Base-by-base conservation (phyloP, 805 yeast genomes). In the Metschnikowia drakensbergensis region DNA sequence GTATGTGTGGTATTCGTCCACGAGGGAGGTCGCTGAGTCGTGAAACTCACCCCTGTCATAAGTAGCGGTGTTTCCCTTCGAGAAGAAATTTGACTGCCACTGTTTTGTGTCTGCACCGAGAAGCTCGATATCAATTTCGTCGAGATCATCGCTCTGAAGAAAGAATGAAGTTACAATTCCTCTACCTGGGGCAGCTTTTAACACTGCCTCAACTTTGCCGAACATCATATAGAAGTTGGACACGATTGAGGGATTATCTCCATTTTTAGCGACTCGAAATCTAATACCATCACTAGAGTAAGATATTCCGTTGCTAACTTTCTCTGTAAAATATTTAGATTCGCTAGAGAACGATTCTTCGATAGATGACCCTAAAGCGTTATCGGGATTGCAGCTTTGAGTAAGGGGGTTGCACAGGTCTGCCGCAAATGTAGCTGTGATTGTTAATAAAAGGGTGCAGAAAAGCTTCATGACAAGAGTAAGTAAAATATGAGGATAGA, bases 101-200 rank as follows among this genome's bases (percentile, higher is more conserved):
- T 88, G 84, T 37, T 80, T 74, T 26, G 73, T 72, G 62, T 90
- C 96, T 42, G 87, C 82, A 17, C 97, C 97, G 39, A 86, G 74
- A 83, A 94, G 86, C 66, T 91, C 97, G 42, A 86, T 61, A 68
- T 91, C 97, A 41, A 91, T 82, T 68, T 91, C 97, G 67, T 91
- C 97, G 54, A 84, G 72, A 59, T 86, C 96, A 64, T 91, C 97
- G 38, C 78, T 71, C 62, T 88, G 95, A 47, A 90, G 74, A 54
- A 84, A 88, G 56, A 90, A 81, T 2, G 94, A 83, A 0, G 96
- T 85, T 10, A 89, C 81, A 36, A 91, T 76, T 53, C 97, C 97
- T 17, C 66, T 67, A 26, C 96, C 97, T 11, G 77, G 69, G 3
- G 95, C 91, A 13, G 91, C 86, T 63, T 83, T 76, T 51, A 86